A percentile compares a stretch with the other conserved stretches of the same genome.
These are phyloP conservation scores for Xanthoconium stramineum DNA, from an alignment of 768 basidiomycete species.

Conservation along the genomic window DNA sequence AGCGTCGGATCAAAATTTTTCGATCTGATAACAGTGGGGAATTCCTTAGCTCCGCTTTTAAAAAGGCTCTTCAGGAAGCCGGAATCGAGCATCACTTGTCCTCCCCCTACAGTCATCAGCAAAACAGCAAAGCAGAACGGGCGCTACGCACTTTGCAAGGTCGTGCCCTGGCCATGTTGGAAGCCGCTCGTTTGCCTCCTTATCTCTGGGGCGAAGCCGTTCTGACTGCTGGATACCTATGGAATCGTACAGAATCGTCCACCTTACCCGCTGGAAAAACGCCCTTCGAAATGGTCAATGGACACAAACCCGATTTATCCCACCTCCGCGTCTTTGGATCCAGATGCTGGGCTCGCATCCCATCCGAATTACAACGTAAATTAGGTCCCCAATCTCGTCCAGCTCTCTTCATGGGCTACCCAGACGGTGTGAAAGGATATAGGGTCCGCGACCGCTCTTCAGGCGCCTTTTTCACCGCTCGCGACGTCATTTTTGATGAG, in stretches of 20 bases:
- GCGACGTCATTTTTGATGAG: no score
- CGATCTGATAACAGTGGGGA: conserved; percentile 4
- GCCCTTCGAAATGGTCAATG: neutral
- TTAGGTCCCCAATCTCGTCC: no score
- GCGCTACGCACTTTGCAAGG: neutral
- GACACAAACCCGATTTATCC: neutral
- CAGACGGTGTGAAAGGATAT: no score
- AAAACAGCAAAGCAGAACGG: neutral
- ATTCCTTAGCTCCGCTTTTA: neutral
- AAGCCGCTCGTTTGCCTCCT: neutral
- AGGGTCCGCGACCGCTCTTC: no score
- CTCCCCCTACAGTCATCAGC: neutral
- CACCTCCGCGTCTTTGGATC: neutral
- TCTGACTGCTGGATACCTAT: neutral
- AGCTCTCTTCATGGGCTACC: no score
- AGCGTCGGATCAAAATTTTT: neutral
- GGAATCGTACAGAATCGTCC: neutral
- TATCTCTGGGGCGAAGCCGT: neutral
- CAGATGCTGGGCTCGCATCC: neutral
- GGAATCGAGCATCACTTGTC: neutral
- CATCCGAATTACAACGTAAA: no score
- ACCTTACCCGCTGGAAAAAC: neutral
- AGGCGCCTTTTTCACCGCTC: no score
- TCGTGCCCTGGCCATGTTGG: neutral
- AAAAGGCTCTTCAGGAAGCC: neutral